phyloP scores from a whole-genome alignment of 2,329 filamentous ascomycete species.

The Nannizziopsis arthrosporioides region DNA sequence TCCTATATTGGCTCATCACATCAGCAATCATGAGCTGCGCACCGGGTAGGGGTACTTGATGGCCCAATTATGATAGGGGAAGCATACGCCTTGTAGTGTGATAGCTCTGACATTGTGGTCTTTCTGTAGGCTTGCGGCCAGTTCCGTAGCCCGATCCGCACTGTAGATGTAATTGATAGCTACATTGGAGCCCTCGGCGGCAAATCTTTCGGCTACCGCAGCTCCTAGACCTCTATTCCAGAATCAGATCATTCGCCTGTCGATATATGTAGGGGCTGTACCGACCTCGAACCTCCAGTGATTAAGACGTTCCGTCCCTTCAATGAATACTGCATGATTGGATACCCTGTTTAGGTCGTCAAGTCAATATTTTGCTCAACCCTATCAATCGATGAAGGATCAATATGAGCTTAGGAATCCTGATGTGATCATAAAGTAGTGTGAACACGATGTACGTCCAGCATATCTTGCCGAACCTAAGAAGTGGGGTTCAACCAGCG shows the following conservation, averaged over 20 bases:
- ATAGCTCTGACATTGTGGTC: constrained; percentile 43
- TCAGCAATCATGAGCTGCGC: constrained; percentile 8
- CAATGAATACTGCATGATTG: constrained; percentile 51
- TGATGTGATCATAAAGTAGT: not conserved
- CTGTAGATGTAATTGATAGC: constrained; percentile 62
- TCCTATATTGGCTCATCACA: constrained; percentile 38
- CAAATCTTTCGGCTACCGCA: constrained; percentile 54
- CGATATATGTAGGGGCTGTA: not conserved
- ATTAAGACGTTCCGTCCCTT: constrained; percentile 52
- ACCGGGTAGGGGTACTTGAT: not conserved
- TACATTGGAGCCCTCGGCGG: constrained; percentile 54
- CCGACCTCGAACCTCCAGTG: constrained; percentile 52
- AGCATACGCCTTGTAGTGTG: constrained; percentile 49
- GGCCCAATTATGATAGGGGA: not conserved
- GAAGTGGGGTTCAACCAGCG: no score
- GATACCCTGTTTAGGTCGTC: not conserved
- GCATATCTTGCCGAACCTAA: no score
- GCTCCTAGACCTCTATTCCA: constrained; percentile 57
- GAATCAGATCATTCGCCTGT: not conserved
- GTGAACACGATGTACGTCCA: not conserved
- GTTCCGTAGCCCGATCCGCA: constrained; percentile 45
- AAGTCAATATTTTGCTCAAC: no score
- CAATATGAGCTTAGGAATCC: no score
- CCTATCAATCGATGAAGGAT: no score
- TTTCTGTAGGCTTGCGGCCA: constrained; percentile 45